These are phyloP conservation scores for Paramyrothecium sp. DNA, from an alignment of 2,329 filamentous ascomycete genomes.

Conservation along the genomic window DNA sequence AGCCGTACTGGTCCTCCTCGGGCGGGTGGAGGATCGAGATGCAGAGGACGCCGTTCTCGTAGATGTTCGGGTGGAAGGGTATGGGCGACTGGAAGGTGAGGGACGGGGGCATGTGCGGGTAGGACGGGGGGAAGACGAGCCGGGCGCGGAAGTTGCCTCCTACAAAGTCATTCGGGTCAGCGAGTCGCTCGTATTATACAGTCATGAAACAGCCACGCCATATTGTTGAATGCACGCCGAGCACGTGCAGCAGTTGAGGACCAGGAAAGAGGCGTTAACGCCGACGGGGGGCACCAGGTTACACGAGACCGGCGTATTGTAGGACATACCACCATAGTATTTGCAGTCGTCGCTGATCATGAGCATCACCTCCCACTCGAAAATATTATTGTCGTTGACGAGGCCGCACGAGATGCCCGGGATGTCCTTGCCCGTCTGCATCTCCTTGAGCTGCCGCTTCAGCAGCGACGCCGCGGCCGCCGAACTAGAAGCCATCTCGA, in stretches of 20 bases:
- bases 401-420: slow-evolving; percentile 93
- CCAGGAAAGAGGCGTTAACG: too few species aligned
- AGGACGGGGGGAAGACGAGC: slow-evolving; percentile 79
- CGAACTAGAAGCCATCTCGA: slow-evolving; percentile 38
- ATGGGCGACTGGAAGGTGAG: slow-evolving; percentile 84
- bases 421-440: slow-evolving; percentile 87
- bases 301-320: too few species aligned
- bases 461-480: slow-evolving; percentile 72
- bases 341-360: slow-evolving; percentile 97
- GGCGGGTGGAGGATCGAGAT: slow-evolving; percentile 97
- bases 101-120: slow-evolving; percentile 84
- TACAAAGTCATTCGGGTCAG: slow-evolving; percentile 28
- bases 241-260: too few species aligned
- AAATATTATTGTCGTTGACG: slow-evolving; percentile 80
- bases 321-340: slow-evolving; percentile 76
- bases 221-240: too few species aligned
- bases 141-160: slow-evolving; percentile 90
- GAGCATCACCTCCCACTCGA: slow-evolving; percentile 98
- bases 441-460: slow-evolving; percentile 84
- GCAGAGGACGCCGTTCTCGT: slow-evolving; percentile 82
- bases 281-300: too few species aligned
- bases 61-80: slow-evolving; percentile 93
- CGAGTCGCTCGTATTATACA: neutral
- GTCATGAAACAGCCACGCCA: too few species aligned
- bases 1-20: slow-evolving; percentile 90